Evolutionary conservation across 305 asterid species (phyloP), one percentile per base, ranked within the genome.

Genomic region (Rubia tinctorum): DNA sequence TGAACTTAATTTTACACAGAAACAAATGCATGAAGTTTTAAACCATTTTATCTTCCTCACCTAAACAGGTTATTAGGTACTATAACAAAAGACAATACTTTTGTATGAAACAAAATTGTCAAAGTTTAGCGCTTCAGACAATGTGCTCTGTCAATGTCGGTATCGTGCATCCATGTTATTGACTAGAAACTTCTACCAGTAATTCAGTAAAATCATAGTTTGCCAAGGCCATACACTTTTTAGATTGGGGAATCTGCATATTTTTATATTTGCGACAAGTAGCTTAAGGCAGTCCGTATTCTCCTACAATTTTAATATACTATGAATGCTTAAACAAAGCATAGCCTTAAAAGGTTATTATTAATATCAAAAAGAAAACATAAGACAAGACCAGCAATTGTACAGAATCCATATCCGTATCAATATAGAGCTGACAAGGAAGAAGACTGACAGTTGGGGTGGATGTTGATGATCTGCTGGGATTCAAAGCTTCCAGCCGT

Each of bases 401-500:
- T n/a, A 58, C 30, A 56, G 11, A 66, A 66, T 71, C 45, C 71
- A 66, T 60, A 10, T 37, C 43, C 47, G 66, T 60, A 18, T 45
- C 58, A 22, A 39, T 53, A 75, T 66, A 60, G 76, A 65, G 75
- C 69, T 45, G 67, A 68, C 77, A 58, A 42, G 71, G 73, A 73
- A 68, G 78, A 22, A 60, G 58, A 71, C 97, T 76, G 82, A 94
- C 98, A 76, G 79, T 56, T 69, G 87, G 61, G 74, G 49, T 67
- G 61, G 75, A 64, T n/a, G 80, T 68, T 66, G 97, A 87, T 27
- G 90, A 75, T 87, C 92, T 87, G 81, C 85, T 85, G 39, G 95
- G 99, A 76, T 94, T 94, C 76, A 94, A 72, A 74, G 96, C 91
- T 79, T 87, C 96, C 77, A 94, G 79, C 81, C 96, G 90, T 76